A percentile compares a stretch with the other conserved stretches of the same genome.
These are phyloP conservation scores for Acanthamoeba sp. DNA, from an alignment of 208 protist genomes.

Conservation along the genomic window DNA sequence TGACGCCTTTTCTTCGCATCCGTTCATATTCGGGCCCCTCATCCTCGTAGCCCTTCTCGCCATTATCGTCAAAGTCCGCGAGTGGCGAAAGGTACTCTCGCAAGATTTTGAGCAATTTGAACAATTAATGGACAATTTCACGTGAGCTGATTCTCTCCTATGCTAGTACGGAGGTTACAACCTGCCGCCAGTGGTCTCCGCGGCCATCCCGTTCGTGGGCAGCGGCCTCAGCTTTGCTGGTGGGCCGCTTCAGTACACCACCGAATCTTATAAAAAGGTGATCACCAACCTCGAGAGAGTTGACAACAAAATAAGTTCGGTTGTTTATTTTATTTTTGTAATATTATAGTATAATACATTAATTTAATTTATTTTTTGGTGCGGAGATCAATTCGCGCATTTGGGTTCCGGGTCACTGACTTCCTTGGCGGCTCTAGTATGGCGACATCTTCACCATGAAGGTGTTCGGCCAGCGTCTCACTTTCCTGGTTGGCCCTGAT, in stretches of 20 bases:
- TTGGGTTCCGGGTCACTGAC: no score
- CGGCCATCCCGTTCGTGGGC: slow-evolving; percentile 51
- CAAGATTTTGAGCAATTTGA: neutral
- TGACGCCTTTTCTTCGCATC: neutral
- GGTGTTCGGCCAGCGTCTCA: slow-evolving; percentile 72
- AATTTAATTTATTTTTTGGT: neutral
- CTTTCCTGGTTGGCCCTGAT: slow-evolving; percentile 72
- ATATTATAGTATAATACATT: neutral
- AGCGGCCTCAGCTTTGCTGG: slow-evolving; percentile 41
- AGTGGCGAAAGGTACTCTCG: neutral
- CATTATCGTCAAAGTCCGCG: slow-evolving; percentile 11
- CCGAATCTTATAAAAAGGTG: slow-evolving; percentile 62
- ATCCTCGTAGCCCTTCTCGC: neutral
- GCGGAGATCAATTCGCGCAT: neutral
- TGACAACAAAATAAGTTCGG: no score
- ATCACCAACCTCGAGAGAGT: neutral
- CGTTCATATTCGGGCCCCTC: neutral
- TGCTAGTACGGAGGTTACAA: slow-evolving; percentile 25
- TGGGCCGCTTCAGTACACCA: slow-evolving; percentile 69
- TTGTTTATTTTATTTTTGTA: neutral
- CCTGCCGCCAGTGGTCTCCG: slow-evolving; percentile 52
- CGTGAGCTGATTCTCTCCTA: neutral
- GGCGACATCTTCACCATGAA: slow-evolving; percentile 79
- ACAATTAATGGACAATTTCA: neutral
- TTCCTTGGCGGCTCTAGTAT: slow-evolving; percentile 49